These are phyloP conservation scores for Primulina huaijiensis DNA, from an alignment of 257 asterid species.

Conservation along the genomic window DNA sequence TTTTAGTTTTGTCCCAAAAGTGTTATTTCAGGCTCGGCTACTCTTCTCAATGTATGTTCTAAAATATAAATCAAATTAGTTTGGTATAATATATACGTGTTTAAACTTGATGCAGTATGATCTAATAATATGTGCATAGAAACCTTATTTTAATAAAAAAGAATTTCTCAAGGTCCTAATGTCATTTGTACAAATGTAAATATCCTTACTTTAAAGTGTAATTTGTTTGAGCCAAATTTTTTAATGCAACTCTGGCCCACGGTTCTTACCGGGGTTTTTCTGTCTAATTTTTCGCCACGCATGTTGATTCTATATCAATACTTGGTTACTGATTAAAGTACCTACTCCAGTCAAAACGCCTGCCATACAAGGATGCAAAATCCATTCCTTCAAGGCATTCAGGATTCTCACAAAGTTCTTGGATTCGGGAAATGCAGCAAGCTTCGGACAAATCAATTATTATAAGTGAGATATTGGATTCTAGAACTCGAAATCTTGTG, in stretches of 20 bases:
- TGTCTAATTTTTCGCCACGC: background rate
- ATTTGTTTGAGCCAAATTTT: background rate
- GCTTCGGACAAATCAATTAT: constrained; percentile 92
- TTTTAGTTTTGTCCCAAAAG: too few relatives aligned
- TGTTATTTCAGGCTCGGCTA: too few relatives aligned
- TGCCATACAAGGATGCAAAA: constrained; percentile 63
- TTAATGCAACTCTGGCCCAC: background rate
- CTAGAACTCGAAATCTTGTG: constrained; percentile 93
- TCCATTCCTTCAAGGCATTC: constrained; percentile 60
- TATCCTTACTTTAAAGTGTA: too few relatives aligned
- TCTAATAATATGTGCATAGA: too few relatives aligned
- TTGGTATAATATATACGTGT: too few relatives aligned
- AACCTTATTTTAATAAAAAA: background rate
- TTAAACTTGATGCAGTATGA: too few relatives aligned
- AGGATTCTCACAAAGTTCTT: constrained; percentile 87
- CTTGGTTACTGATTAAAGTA: constrained; percentile 24
- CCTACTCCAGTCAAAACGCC: constrained; percentile 84
- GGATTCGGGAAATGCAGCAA: constrained; percentile 97
- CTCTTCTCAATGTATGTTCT: too few relatives aligned
- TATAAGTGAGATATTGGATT: constrained; percentile 93
- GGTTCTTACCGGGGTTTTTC: background rate
- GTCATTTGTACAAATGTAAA: background rate
- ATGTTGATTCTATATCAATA: background rate
- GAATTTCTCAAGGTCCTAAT: background rate
- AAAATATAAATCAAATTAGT: too few relatives aligned